Evolutionary conservation across 805 yeast genomes (phyloP).

Genomic region (Hanseniaspora vineae): DNA sequence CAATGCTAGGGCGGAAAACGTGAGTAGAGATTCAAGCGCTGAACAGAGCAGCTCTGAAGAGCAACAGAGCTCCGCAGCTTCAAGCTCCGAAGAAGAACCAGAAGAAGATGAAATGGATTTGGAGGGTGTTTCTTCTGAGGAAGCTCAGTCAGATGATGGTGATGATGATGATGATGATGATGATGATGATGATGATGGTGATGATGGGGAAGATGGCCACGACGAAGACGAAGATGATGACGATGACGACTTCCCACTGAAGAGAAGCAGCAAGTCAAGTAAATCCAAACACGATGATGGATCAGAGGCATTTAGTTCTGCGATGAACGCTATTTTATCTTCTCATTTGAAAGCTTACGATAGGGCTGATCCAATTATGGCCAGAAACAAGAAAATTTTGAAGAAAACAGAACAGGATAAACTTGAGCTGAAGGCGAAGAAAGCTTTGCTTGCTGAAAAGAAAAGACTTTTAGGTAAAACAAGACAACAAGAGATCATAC

Average conservation of each 20-base stretch:
- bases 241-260: conserved; percentile 27
- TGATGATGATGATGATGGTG: conserved; percentile 9
- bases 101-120: conserved; percentile 13
- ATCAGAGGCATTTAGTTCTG: conserved; percentile 65
- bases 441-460: conserved; percentile 58
- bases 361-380: conserved; percentile 80
- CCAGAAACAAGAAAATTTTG: conserved; percentile 59
- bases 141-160: conserved; percentile 8
- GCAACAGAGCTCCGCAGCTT: background rate
- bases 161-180: too few species aligned
- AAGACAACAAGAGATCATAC: conserved; percentile 56
- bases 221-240: conserved; percentile 16
- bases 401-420: conserved; percentile 70
- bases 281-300: conserved; percentile 53
- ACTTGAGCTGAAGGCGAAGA: conserved; percentile 72
- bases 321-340: conserved; percentile 71
- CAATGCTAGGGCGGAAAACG: conserved; percentile 2
- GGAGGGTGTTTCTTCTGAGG: conserved; percentile 13
- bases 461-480: conserved; percentile 51
- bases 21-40: too few species aligned
- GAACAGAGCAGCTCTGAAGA: conserved; percentile 8
- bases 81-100: conserved; percentile 11
- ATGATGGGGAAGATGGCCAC: conserved; percentile 13
- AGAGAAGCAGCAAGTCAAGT: conserved; percentile 38
- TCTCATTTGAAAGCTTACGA: conserved; percentile 83